A percentile compares a stretch with the other conserved stretches of the same genome.
These are phyloP conservation scores for Alternaria sp. DNA, from an alignment of 2,329 filamentous ascomycete genomes.

Conservation along the genomic window DNA sequence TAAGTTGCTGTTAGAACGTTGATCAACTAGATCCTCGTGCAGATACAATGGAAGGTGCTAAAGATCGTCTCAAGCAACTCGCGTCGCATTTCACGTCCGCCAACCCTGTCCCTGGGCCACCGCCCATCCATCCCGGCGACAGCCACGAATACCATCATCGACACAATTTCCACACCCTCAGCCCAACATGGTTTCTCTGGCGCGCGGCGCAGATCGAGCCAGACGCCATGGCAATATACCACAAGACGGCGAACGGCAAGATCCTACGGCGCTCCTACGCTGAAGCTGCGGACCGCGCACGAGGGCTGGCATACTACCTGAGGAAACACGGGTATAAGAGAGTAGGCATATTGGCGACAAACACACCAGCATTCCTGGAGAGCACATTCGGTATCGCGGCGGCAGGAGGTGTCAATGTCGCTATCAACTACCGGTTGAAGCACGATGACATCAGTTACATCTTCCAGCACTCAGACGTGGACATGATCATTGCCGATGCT, in stretches of 20 bases:
- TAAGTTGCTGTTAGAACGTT: neutral
- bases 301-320: constrained; percentile 87
- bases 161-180: constrained; percentile 76
- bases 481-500: constrained; percentile 83
- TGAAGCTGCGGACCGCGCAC: constrained; percentile 82
- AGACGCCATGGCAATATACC: constrained; percentile 78
- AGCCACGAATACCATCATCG: constrained; percentile 52
- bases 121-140: constrained; percentile 48
- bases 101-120: constrained; percentile 32
- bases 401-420: constrained; percentile 78
- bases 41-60: constrained; percentile 17
- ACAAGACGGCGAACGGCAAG: constrained; percentile 79
- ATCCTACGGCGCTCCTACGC: constrained; percentile 77
- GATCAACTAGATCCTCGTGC: neutral
- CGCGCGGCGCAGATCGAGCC: constrained; percentile 89
- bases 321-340: constrained; percentile 74
- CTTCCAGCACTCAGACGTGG: constrained; percentile 84
- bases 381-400: constrained; percentile 86
- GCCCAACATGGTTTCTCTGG: constrained; percentile 85
- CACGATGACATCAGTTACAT: constrained; percentile 89
- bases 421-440: constrained; percentile 77
- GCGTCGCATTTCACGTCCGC: constrained; percentile 47
- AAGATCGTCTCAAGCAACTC: constrained; percentile 44
- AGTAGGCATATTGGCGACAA: constrained; percentile 86
- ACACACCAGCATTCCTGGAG: constrained; percentile 94